Base-by-base conservation (phyloP, 2,329 filamentous ascomycete genomes). In the Metarhizium brunneum region DNA sequence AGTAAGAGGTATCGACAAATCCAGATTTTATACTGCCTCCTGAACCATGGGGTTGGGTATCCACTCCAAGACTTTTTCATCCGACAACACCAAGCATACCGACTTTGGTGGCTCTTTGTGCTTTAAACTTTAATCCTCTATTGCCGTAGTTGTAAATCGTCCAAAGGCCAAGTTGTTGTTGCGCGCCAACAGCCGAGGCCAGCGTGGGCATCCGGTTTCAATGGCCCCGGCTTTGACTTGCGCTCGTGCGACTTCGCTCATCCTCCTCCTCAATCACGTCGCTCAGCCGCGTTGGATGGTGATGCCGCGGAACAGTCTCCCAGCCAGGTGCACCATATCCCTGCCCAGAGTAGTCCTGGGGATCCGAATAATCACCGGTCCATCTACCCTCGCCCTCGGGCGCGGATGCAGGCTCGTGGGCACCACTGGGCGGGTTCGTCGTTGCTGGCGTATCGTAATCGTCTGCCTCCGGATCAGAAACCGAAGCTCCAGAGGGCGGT, bases 231-330 rank as follows among this genome's bases (percentile, higher is more conserved):
- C 81, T 84, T 58, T 84, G 80, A 67, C 84, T 86, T 11, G 84
- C 84, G 62, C 87, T 88, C 14, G 87, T 89, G 25, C 87, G 82
- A 66, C 87, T 89, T 52, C 84, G 79, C 71, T 95, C 90, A 62
- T 94, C 89, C 60, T 95, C 87, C 66, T 90, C 90, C 66, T 91
- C 87, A 35, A 94, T 79, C 32, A 96, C 91, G 71, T 95, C 91
- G 68, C 90, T 95, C 59, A 96, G 75, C 56, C 92, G 78, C 8
- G 91, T 95, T 0, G 91, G 91, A 71, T 96, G 90, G 62, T 94
- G 89, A 69, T 95, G 91, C 55, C 85, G 81, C 29, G 86, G 85
- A 59, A 90, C 76, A n/a, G 75, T 73, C 60, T 94, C 88, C 89
- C 90, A 95, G 16, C 82, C 85, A 2, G 84, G 79, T 1, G 82